Evolutionary conservation across 2,329 filamentous ascomycete species (phyloP).

Genomic region (Stachybotrys chlorohalonatus): DNA sequence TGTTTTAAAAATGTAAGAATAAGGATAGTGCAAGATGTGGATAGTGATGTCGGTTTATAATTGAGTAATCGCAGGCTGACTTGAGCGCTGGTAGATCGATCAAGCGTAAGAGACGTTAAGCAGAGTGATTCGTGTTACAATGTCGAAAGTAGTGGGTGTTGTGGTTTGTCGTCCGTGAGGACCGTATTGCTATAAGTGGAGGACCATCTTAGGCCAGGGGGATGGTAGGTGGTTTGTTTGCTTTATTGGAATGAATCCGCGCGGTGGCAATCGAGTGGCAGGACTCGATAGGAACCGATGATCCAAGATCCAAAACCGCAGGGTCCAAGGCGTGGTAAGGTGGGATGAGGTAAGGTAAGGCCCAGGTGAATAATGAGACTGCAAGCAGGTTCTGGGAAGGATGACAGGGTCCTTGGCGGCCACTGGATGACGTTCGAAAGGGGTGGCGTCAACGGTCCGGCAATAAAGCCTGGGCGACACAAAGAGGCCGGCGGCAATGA

Average conservation of each 20-base stretch:
- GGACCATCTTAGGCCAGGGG: conserved; percentile 17
- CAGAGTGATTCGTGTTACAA: neutral
- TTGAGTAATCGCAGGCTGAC: neutral
- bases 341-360: neutral
- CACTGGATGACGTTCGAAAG: conserved; percentile 12
- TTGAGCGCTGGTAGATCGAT: neutral
- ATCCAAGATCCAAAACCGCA: neutral
- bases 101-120: neutral
- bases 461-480: neutral
- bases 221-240: neutral
- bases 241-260: neutral
- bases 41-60: neutral
- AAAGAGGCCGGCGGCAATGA: neutral
- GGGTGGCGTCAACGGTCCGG: conserved; percentile 7
- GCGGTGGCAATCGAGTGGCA: neutral
- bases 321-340: neutral
- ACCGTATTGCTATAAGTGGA: conserved; percentile 26
- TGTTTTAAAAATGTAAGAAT: neutral
- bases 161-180: conserved; percentile 22
- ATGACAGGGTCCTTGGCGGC: conserved; percentile 8
- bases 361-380: neutral
- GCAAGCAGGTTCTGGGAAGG: neutral
- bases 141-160: neutral
- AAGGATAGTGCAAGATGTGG: neutral
- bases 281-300: neutral